Evolutionary conservation across 148 eudicot genomes (phyloP).

Genomic region (Fagopyrum homotropicum): DNA sequence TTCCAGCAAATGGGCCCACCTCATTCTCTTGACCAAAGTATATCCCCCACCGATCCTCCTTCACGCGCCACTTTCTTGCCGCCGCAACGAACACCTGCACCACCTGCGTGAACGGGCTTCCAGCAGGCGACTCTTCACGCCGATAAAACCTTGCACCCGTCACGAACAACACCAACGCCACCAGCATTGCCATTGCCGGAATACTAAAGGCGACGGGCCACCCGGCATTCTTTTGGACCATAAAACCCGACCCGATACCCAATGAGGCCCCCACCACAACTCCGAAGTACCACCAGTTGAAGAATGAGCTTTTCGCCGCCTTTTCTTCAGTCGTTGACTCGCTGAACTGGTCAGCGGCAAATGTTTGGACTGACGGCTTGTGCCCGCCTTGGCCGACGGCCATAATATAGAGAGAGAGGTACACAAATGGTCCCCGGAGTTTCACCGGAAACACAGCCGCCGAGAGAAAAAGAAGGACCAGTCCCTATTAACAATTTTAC

Average conservation of each 20-base stretch:
- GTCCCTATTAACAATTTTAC: not conserved
- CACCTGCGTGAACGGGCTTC: constrained; percentile 35
- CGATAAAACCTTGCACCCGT: constrained; percentile 28
- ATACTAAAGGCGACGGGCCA: constrained; percentile 37
- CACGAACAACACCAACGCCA: constrained; percentile 26
- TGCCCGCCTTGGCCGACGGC: constrained; percentile 55
- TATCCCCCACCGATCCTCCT: not conserved
- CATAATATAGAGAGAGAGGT: constrained; percentile 36
- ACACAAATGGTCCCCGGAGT: constrained; percentile 21
- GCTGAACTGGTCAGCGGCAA: constrained; percentile 63
- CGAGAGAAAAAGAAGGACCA: not conserved
- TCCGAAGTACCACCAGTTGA: constrained; percentile 56
- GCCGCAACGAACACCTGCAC: constrained; percentile 36
- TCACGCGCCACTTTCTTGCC: constrained; percentile 28
- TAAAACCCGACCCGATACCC: constrained; percentile 1
- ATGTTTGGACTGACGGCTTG: constrained; percentile 59
- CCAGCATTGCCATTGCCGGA: constrained; percentile 17
- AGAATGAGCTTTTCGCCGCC: constrained; percentile 49
- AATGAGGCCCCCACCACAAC: not conserved
- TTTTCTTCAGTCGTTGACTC: constrained; percentile 30
- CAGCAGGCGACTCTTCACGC: constrained; percentile 19
- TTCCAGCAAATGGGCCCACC: not conserved
- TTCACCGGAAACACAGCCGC: not conserved
- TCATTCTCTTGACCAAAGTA: not conserved
- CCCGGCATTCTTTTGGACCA: constrained; percentile 20